Evolutionary conservation across 495 filamentous ascomycete species (phyloP).

Genomic region (Aspergillus incahuasiensis): DNA sequence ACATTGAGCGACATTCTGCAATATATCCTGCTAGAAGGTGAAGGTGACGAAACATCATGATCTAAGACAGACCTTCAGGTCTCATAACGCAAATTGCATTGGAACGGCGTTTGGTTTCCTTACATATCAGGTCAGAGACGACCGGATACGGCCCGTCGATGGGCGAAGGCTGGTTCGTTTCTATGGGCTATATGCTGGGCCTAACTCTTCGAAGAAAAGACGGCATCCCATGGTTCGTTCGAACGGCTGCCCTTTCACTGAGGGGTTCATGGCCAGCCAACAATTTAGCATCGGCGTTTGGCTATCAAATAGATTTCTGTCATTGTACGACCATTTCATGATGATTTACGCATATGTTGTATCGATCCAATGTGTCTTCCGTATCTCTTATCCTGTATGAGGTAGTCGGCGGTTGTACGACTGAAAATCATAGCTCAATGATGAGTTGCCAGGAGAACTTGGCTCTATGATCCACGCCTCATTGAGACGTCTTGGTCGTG

Average conservation of each 20-base stretch:
- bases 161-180: slow-evolving; percentile 4
- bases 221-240: slow-evolving; percentile 25
- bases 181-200: slow-evolving; percentile 5
- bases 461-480: neutral
- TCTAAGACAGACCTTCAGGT: slow-evolving; percentile 6
- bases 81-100: slow-evolving; percentile 34
- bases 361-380: neutral
- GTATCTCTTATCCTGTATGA: slow-evolving; percentile 8
- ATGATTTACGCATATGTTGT: slow-evolving; percentile 1
- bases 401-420: slow-evolving; percentile 6
- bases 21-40: slow-evolving; percentile 86
- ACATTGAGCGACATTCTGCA: slow-evolving; percentile 95
- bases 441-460: neutral
- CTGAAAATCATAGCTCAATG: neutral
- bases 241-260: neutral
- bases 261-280: slow-evolving; percentile 4
- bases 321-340: slow-evolving; percentile 12
- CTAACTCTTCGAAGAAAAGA: slow-evolving; percentile 26
- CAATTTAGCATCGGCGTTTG: slow-evolving; percentile 22
- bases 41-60: slow-evolving; percentile 46
- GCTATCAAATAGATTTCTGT: slow-evolving; percentile 31
- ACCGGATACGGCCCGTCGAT: slow-evolving; percentile 1
- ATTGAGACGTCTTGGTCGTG: neutral
- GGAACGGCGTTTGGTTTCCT: slow-evolving; percentile 30
- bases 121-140: neutral